Percentiles rank a stretch among this genome's conserved stretches.
Conservation (phyloP, 768 basidiomycete species). For the Boletellus emodensis region DNA sequence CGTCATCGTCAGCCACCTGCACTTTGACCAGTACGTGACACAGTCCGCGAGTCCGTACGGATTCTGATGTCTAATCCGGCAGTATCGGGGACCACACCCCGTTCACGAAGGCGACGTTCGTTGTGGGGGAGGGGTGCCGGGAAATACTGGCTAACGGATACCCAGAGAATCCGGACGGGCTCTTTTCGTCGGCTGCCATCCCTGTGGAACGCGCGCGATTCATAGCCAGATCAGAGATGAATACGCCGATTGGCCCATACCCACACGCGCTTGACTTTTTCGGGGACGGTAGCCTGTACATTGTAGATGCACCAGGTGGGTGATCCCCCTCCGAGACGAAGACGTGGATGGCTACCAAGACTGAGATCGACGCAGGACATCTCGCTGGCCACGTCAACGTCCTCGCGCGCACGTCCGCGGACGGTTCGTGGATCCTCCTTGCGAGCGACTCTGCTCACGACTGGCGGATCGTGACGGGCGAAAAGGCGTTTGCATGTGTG, state of each 20-base stretch:
- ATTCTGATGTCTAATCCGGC: background rate
- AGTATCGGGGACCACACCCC: slow-evolving; percentile 43
- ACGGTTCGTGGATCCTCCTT: slow-evolving; percentile 53
- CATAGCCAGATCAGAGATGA: slow-evolving; percentile 32
- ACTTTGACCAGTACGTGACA: slow-evolving; percentile 42
- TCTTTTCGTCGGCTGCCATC: slow-evolving; percentile 33
- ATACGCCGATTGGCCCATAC: slow-evolving; percentile 45
- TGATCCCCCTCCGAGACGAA: background rate
- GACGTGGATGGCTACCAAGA: background rate
- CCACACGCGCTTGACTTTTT: slow-evolving; percentile 49
- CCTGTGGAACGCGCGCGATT: slow-evolving; percentile 39
- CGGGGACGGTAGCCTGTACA: slow-evolving; percentile 55
- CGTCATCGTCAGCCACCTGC: slow-evolving; percentile 49
- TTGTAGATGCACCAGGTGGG: slow-evolving; percentile 49
- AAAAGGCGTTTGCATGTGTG: slow-evolving; percentile 35
- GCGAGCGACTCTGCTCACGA: slow-evolving; percentile 57
- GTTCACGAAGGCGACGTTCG: slow-evolving; percentile 45
- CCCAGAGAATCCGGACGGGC: slow-evolving; percentile 37
- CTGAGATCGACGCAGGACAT: slow-evolving; percentile 34
- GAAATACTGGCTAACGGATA: slow-evolving; percentile 38
- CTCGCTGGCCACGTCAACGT: slow-evolving; percentile 51
- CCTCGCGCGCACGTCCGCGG: slow-evolving; percentile 49
- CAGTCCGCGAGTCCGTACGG: background rate
- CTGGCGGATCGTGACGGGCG: slow-evolving; percentile 46
- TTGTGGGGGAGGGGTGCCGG: slow-evolving; percentile 42